Evolutionary conservation across 352 stramenopile species (phyloP).

Genomic region (Aphanomyces cochlioides): DNA sequence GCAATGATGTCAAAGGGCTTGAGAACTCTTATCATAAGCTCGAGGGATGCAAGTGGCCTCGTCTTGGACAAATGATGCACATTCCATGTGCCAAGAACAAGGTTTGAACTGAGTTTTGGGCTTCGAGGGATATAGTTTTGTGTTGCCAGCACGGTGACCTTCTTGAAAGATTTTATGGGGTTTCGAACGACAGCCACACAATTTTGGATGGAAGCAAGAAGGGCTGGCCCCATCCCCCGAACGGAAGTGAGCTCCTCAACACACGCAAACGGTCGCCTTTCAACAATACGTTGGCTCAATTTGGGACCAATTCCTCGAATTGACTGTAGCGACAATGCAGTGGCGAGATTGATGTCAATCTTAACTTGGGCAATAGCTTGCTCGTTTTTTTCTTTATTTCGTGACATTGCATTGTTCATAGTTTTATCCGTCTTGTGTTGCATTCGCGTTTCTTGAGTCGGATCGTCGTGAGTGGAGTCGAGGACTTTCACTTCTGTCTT

Average conservation of each 20-base stretch:
- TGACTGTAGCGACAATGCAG: conserved; percentile 36
- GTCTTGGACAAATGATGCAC: conserved; percentile 62
- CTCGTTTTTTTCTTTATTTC: neutral
- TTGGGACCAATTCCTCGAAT: conserved; percentile 47
- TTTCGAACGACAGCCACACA: neutral
- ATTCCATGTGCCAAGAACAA: conserved; percentile 68
- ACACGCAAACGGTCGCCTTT: conserved; percentile 42
- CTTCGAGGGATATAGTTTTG: too few species aligned
- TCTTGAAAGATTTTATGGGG: too few species aligned
- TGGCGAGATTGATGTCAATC: conserved; percentile 53
- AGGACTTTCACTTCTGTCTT: too few species aligned
- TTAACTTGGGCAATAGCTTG: neutral
- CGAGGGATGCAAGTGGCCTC: conserved; percentile 40
- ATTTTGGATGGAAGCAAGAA: neutral
- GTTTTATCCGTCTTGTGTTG: neutral
- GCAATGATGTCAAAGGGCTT: conserved; percentile 65
- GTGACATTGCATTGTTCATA: too few species aligned
- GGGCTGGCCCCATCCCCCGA: conserved; percentile 41
- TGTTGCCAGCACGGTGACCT: too few species aligned
- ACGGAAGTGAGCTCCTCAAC: conserved; percentile 43
- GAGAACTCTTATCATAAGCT: conserved; percentile 50
- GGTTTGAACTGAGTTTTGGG: too few species aligned
- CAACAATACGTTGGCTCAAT: conserved; percentile 42
- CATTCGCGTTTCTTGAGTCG: neutral
- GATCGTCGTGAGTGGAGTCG: neutral